A percentile compares a stretch with the other conserved stretches of the same genome.
Conservation (phyloP, 2,329 filamentous ascomycete genomes). For the Sclerotinia subarctica region DNA sequence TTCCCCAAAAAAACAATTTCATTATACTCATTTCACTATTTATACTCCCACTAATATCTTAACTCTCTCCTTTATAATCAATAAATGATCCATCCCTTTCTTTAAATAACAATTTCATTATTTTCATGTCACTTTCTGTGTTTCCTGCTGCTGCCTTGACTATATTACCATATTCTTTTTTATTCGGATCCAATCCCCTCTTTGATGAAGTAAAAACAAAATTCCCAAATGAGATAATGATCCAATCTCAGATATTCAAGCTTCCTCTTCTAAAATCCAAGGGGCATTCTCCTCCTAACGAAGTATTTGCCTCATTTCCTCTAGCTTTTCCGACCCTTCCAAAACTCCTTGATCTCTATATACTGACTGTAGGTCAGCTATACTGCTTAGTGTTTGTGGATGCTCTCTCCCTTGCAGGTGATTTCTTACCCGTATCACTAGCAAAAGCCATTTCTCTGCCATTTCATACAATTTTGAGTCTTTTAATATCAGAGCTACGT, state of each 20-base stretch:
- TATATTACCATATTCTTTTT: no score
- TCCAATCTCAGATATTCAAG: background rate
- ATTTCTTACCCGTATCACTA: fast-evolving
- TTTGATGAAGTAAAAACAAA: no score
- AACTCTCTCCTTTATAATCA: no score
- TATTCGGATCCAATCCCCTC: no score
- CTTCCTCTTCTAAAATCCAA: background rate
- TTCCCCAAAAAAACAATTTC: no score
- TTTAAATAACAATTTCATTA: no score
- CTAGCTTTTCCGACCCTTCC: background rate
- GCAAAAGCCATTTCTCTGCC: background rate
- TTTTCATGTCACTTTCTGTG: no score
- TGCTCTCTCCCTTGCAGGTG: background rate
- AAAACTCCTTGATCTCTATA: background rate
- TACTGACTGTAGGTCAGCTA: background rate
- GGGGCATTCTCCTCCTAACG: background rate
- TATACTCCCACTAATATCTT: no score
- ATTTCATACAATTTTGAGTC: background rate
- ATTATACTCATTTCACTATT: no score
- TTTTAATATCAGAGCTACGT: background rate
- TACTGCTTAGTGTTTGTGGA: background rate
- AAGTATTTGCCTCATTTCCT: background rate
- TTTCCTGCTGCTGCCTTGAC: no score
- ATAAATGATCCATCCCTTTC: no score
- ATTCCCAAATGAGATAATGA: background rate